These are phyloP conservation scores for Malassezia dermatis DNA, from an alignment of 1,284 basidiomycete species.

Conservation along the genomic window DNA sequence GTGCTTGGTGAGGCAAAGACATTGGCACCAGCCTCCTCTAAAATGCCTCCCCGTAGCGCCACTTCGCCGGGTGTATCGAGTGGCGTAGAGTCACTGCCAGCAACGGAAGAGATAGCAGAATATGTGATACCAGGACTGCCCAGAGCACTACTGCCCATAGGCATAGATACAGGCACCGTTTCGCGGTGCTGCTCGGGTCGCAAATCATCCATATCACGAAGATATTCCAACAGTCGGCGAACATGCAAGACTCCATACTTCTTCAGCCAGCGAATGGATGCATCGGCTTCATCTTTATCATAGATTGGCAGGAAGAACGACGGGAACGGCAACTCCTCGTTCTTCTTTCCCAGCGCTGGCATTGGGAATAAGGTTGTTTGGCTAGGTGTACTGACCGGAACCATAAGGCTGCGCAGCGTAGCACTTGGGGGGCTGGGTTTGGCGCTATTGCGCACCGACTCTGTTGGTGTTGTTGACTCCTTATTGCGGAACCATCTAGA, in stretches of 20 bases:
- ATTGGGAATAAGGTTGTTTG: not conserved
- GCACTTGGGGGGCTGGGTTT: not conserved
- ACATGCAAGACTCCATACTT: not conserved
- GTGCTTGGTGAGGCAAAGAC: not conserved
- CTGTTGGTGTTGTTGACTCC: not conserved
- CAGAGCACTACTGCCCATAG: not conserved
- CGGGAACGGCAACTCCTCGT: not conserved
- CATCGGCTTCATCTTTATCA: not conserved
- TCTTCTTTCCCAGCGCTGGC: not conserved
- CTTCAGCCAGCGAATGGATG: not conserved
- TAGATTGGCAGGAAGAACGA: conserved; percentile 13
- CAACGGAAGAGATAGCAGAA: not conserved
- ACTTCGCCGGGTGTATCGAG: conserved; percentile 2
- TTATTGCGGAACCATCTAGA: not conserved
- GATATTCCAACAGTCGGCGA: conserved; percentile 68
- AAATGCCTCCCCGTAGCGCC: not conserved
- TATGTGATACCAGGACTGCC: not conserved
- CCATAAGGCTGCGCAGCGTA: not conserved
- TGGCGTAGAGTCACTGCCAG: not conserved
- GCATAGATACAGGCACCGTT: not conserved
- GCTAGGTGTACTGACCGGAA: not conserved
- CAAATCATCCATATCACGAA: conserved; percentile 87
- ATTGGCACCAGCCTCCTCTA: not conserved
- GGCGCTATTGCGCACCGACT: not conserved
- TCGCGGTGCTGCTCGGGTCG: conserved; percentile 8